phyloP scores from a whole-genome alignment of 441 rosid genomes.

The Populus tomentosa region DNA sequence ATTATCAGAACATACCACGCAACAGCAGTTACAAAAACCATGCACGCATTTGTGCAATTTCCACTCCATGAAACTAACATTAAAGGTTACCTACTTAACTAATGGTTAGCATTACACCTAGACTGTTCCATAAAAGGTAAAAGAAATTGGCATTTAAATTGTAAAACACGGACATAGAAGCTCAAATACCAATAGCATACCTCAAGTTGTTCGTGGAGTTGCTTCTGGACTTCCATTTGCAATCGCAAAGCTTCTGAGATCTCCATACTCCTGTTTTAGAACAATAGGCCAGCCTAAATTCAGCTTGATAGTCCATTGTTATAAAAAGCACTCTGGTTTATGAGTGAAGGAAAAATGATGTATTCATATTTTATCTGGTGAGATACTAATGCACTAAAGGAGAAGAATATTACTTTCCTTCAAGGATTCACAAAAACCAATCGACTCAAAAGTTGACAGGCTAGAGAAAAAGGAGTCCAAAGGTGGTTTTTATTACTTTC shows the following conservation, averaged over 20 bases:
- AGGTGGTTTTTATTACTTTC: neutral
- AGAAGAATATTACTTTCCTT: neutral
- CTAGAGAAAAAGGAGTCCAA: neutral
- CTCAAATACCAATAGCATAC: constrained; percentile 29
- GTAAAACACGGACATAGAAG: constrained; percentile 2
- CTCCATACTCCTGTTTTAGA: constrained; percentile 51
- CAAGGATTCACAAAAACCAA: neutral
- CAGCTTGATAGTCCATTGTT: constrained; percentile 4
- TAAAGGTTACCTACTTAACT: neutral
- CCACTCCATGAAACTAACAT: neutral
- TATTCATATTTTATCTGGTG: neutral
- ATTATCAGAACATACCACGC: neutral
- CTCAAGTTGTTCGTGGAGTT: constrained; percentile 95
- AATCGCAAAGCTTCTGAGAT: constrained; percentile 81
- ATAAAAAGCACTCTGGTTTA: neutral
- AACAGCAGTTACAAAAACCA: neutral
- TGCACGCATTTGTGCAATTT: neutral
- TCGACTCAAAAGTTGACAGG: neutral
- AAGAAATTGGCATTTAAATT: neutral
- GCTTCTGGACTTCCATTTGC: constrained; percentile 94
- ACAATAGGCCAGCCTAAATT: constrained; percentile 14
- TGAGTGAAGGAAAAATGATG: neutral
- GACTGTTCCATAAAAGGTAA: neutral
- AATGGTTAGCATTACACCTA: neutral
- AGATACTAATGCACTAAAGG: neutral